Base-by-base conservation (phyloP, 108 stramenopile species). In the Bacterosira constricta region DNA sequence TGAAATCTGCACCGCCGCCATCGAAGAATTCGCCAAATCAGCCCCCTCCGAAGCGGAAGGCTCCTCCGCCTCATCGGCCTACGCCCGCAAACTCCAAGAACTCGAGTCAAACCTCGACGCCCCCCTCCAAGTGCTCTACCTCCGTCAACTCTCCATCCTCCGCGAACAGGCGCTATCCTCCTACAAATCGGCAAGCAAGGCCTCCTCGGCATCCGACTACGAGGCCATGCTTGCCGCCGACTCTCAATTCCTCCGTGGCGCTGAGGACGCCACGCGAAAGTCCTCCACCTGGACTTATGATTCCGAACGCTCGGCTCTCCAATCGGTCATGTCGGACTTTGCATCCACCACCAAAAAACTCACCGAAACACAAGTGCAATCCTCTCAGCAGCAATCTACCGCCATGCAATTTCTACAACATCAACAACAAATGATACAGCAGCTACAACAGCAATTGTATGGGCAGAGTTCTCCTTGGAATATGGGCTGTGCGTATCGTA, bases 351-450 rank as follows among this genome's bases (percentile, higher is more conserved):
- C 83, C 26, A 95, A 96, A 77, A 91, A 92, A 68, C 85, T 91
- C 4, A 57, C 69, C 1, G 96, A 97, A 41, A 84, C 91, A 17
- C 85, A 91, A 56, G 42, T 93, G 8, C 83, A 90, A 47, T 82
- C 84, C 34, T 91, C 96, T 6, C 85, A 91, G 58, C 89, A 96
- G 71, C 94, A 95, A 54, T 83, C 86, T 55, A 95, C 94, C 12
- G 92, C 94, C 56, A 95, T 98, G 95, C 89, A 88, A 82, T 96
- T 92, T 69, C 71, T 98, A 36, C 96, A 98, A 66, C 85, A 85
- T 63, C 97, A 98, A 79, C 96, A 97, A 77, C 94, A 96, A 71
- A 94, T 94, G 91, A 91, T 95, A 69, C 94, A 96, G 80, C 95
- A 96, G 63, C 69, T 97, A 53, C 96, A 97, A 67, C 83, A 89